Percentiles rank a stretch among this genome's conserved stretches.
These are phyloP conservation scores for Penicillium sp. DNA, from an alignment of 2,329 filamentous ascomycete species.

Conservation along the genomic window DNA sequence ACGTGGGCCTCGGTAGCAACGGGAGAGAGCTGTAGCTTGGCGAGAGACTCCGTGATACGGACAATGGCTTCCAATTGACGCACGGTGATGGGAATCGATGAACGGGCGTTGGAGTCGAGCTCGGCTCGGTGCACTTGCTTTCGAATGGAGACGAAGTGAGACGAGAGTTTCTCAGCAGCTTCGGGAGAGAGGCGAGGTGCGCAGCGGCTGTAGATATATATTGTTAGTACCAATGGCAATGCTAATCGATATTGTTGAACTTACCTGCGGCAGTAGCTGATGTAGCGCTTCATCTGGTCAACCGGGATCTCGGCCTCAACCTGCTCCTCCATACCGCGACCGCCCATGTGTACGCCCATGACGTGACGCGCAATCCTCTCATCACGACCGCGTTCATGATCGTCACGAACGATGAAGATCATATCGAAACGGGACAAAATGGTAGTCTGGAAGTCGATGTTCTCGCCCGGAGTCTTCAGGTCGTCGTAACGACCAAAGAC, in stretches of 20 bases:
- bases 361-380: constrained; percentile 94
- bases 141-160: constrained; percentile 93
- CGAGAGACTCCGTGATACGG: constrained; percentile 91
- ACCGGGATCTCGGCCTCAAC: constrained; percentile 83
- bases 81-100: constrained; percentile 93
- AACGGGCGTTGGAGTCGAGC: constrained; percentile 80
- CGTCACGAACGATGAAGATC: constrained; percentile 98
- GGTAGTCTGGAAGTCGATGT: constrained; percentile 98
- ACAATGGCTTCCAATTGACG: constrained; percentile 96
- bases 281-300: constrained; percentile 95
- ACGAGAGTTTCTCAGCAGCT: constrained; percentile 91
- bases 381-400: constrained; percentile 83
- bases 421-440: constrained; percentile 98
- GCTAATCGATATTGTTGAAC: constrained; percentile 31
- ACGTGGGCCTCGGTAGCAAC: constrained; percentile 88
- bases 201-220: constrained; percentile 59
- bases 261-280: constrained; percentile 93
- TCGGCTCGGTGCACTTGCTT: constrained; percentile 90
- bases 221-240: constrained; percentile 11
- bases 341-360: constrained; percentile 94
- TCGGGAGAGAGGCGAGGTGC: constrained; percentile 84
- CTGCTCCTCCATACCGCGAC: constrained; percentile 73
- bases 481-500: constrained; percentile 98
- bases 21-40: constrained; percentile 80
- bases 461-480: constrained; percentile 93